phyloP scores from a whole-genome alignment of 495 filamentous ascomycete species.

The Neurospora cerealis region DNA sequence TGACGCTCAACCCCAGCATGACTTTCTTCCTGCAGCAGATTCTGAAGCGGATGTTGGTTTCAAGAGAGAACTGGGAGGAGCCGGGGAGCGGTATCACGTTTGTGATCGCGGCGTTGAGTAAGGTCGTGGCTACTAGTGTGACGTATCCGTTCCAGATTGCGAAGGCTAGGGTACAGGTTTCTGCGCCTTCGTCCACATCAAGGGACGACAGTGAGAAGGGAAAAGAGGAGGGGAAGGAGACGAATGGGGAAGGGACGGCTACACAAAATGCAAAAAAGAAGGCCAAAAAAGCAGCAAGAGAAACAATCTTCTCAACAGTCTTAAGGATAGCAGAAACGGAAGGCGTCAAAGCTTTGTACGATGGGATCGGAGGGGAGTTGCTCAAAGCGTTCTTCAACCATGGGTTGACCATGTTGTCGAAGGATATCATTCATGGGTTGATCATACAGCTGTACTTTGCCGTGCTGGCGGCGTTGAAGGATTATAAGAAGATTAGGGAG shows the following conservation, averaged over 20 bases:
- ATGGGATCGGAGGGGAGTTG: slow-evolving; percentile 66
- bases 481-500: slow-evolving; percentile 8
- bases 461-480: slow-evolving; percentile 23
- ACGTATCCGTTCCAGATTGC: slow-evolving; percentile 85
- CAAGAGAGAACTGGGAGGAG: slow-evolving; percentile 38
- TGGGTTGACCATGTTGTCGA: slow-evolving; percentile 82
- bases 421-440: slow-evolving; percentile 66
- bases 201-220: slow-evolving; percentile 11
- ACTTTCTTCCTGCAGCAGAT: slow-evolving; percentile 77
- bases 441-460: slow-evolving; percentile 61
- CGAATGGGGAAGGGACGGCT: too few relatives aligned
- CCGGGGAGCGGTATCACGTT: slow-evolving; percentile 41
- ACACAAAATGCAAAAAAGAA: too few relatives aligned
- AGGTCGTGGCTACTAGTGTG: slow-evolving; percentile 64
- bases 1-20: slow-evolving; percentile 79
- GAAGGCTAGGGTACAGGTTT: slow-evolving; percentile 62
- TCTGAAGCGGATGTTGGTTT: slow-evolving; percentile 49
- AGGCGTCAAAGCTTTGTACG: slow-evolving; percentile 62
- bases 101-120: slow-evolving; percentile 70
- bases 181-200: slow-evolving; percentile 11
- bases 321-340: slow-evolving; percentile 54
- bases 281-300: slow-evolving; percentile 11
- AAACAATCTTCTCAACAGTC: slow-evolving; percentile 54
- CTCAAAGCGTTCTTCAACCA: slow-evolving; percentile 80
- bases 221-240: neutral